phyloP scores from a whole-genome alignment of 371 early-diverging fungal species.

The Mucor indicus region DNA sequence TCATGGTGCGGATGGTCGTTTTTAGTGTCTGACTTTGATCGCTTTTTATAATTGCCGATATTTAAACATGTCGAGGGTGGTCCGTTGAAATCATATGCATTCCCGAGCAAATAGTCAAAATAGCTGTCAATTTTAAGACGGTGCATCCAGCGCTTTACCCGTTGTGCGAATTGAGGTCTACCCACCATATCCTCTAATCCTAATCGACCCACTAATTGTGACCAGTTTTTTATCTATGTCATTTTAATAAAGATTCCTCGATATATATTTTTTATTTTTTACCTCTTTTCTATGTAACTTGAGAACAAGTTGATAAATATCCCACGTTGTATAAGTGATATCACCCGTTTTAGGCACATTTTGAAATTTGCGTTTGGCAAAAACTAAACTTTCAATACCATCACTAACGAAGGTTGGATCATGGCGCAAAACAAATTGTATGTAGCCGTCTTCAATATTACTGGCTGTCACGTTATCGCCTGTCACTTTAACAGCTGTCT shows the following conservation, averaged over 20 bases:
- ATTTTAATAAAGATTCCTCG: not conserved
- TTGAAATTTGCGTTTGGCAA: slow-evolving; percentile 39
- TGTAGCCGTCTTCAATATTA: slow-evolving; percentile 44
- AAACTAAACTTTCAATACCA: slow-evolving; percentile 38
- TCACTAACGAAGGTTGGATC: slow-evolving; percentile 37
- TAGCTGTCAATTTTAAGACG: slow-evolving; percentile 48
- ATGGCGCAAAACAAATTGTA: slow-evolving; percentile 42
- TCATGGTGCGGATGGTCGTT: not conserved
- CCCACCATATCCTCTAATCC: slow-evolving; percentile 42
- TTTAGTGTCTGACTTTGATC: slow-evolving; percentile 11
- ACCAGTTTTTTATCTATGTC: slow-evolving; percentile 49
- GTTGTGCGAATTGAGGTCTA: slow-evolving; percentile 49
- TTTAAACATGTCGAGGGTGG: slow-evolving; percentile 32
- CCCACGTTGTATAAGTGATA: slow-evolving; percentile 45
- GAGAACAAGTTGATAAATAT: slow-evolving; percentile 41
- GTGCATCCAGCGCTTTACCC: slow-evolving; percentile 52
- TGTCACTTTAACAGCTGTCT: slow-evolving; percentile 1
- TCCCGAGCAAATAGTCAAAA: slow-evolving; percentile 49
- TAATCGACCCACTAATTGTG: slow-evolving; percentile 46
- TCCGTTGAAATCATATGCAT: slow-evolving; percentile 33
- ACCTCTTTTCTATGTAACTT: slow-evolving; percentile 45
- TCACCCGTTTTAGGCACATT: slow-evolving; percentile 47
- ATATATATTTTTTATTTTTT: slow-evolving; percentile 6
- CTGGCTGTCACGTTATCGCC: slow-evolving; percentile 35
- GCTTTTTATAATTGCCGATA: slow-evolving; percentile 48